Base-by-base conservation (phyloP, 192 early-diverging fungal genomes). In the Coemansia sp. region DNA sequence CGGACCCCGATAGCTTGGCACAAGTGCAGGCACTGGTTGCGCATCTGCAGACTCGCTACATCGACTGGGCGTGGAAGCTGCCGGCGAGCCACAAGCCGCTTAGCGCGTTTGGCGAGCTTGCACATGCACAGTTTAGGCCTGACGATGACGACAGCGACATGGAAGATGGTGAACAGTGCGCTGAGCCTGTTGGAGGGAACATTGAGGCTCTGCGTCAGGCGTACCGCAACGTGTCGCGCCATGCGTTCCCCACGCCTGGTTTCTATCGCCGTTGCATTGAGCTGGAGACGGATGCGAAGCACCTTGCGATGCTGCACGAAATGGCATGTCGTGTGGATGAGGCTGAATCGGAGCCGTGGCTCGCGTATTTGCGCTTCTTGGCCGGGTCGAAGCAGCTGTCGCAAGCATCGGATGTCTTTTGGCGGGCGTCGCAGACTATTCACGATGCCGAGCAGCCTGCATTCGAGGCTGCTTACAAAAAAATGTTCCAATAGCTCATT, bases 191-290 rank as follows among this genome's bases (percentile, higher is more conserved):
- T 11, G 17, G 21, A 2, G 60, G 63, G 15, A 69, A 72, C 17
- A 74, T 86, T 9, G 80, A 82, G 1, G 75, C 71, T 19, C 68
- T 85, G 35, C 79, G 90, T 37, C 63, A 60, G 3, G 72, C 82
- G 15, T 86, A 85, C 59, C 65, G 69, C 35, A 75, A 72, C 11
- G 69, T 90, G 8, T 55, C 83, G 25, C 70, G 79, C 15, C 79
- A 76, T 37, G 83, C 85, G 23, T 87, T 85, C 59, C 88, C 89
- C 10, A 88, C 86, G 7, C 58, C 79, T 29, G 66, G 56, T 4
- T 89, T 90, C 66, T 88, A 83, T 67, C 76, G 79, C 58, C 62
- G 76, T n/a, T 89, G 89, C 63, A 52, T 90, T 39, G 75, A 80
- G 56, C 63, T 88, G 39, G 89, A 90, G 67, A 63, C 85, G 12